Evolutionary conservation across 441 rosid genomes (phyloP).

Genomic region (Bocquillonia castaneifolia): DNA sequence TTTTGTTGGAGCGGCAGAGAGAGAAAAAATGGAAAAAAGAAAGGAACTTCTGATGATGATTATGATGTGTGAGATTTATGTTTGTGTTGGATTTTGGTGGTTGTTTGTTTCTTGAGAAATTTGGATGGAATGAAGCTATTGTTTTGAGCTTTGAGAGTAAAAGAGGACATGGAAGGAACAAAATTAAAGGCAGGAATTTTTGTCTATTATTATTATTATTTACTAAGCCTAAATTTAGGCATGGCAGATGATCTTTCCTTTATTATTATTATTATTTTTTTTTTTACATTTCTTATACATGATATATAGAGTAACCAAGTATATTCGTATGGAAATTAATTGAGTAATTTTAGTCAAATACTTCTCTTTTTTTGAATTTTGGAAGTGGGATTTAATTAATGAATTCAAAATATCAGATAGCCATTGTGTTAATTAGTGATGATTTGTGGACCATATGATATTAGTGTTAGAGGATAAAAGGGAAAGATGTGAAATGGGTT

Average conservation of each 20-base stretch:
- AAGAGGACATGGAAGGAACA: slow-evolving; percentile 22
- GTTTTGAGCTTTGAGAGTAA: slow-evolving; percentile 3
- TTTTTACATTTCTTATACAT: no score
- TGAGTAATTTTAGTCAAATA: no score
- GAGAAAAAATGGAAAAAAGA: slow-evolving; percentile 10
- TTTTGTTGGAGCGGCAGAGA: slow-evolving; percentile 10
- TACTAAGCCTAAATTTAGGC: slow-evolving; percentile 27
- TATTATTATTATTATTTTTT: no score
- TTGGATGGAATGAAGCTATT: not conserved
- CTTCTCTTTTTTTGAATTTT: no score
- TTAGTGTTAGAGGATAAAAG: no score
- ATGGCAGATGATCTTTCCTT: not conserved
- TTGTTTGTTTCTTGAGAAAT: slow-evolving; percentile 36
- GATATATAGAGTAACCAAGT: no score
- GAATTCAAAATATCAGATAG: no score
- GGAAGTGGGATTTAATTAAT: no score
- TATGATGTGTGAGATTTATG: slow-evolving; percentile 3
- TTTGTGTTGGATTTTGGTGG: slow-evolving; percentile 18
- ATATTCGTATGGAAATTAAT: no score
- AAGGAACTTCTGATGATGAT: slow-evolving; percentile 5
- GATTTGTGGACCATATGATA: no score
- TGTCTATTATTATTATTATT: slow-evolving; percentile 24
- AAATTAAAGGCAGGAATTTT: slow-evolving; percentile 18
- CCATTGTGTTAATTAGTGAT: no score
- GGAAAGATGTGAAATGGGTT: no score